phyloP scores from a whole-genome alignment of 306 rosid species.

The Delonix regia region DNA sequence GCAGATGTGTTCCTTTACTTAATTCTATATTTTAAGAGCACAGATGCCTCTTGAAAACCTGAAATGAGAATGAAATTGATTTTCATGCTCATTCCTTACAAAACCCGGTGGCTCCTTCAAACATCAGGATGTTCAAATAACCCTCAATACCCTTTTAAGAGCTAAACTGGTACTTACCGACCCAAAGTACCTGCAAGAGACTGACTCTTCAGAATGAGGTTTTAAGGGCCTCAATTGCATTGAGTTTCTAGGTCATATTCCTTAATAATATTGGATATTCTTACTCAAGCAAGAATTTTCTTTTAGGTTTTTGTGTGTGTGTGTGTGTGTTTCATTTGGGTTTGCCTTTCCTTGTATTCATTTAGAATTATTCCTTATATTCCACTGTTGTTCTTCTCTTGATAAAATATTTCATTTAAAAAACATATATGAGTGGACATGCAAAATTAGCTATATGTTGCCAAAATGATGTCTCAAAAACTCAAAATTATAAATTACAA shows the following conservation, averaged over 20 bases:
- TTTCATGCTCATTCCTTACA: not conserved
- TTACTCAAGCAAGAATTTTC: not conserved
- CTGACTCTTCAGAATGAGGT: not conserved
- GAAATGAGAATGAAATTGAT: not conserved
- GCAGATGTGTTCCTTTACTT: not conserved
- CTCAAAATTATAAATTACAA: not conserved
- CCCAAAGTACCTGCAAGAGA: not conserved
- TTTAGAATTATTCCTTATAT: not conserved
- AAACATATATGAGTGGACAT: not conserved
- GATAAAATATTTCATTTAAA: not conserved
- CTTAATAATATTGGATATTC: not conserved
- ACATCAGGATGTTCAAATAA: not conserved
- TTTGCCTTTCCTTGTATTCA: not conserved
- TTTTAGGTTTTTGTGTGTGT: not conserved
- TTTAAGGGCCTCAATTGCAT: not conserved
- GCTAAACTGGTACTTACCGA: not conserved
- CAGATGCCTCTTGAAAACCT: not conserved
- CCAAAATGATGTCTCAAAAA: not conserved
- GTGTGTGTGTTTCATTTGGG: not conserved
- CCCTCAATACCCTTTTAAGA: not conserved
- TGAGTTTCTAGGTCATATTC: constrained; percentile 17
- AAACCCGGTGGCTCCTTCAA: not conserved
- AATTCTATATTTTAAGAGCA: not conserved
- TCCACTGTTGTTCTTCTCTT: not conserved
- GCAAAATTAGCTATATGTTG: not conserved